Base-by-base conservation (phyloP, 108 stramenopile genomes). In the Pseudonitzschia multiseries region DNA sequence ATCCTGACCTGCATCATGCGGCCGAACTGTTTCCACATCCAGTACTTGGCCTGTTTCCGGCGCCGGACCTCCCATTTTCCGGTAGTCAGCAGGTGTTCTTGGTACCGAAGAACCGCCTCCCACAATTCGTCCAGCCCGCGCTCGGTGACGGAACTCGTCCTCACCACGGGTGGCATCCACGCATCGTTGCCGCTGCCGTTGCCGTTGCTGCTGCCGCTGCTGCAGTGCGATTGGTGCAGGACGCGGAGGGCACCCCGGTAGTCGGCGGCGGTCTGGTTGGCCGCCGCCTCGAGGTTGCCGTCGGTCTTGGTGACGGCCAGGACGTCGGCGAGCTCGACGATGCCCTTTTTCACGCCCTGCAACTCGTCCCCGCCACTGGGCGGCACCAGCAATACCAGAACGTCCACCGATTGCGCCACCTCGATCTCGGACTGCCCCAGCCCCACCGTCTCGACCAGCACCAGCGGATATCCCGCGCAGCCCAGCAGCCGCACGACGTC, bases 361-460 rank as follows among this genome's bases (percentile, higher is more conserved):
- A 96, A 69, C 60, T 87, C 95, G 78, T 99, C 99, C n/a, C 99
- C 99, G 28, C 97, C 95, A 10, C 88, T 97, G 0, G 99, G 99
- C 33, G 97, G 88, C 26, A 98, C 71, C 51, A 98, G 36, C 71
- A 99, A 80, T 17, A 97, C 60, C n/a, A 96, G 67, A 77, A 96
- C 80, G 78, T 99, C 99, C 72, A 95, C 92, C 27, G 84, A 84
- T 70, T 92, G 73, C 63, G 90, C 86, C 48, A 97, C 81, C 53
- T 95, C 92, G 8, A 98, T 87, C 82, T 99, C 99, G 15, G 86
- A 89, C 75, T 99, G 97, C 26, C 99, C 99, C 20, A 98, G 78
- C 8, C 99, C 99, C 17, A 99, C 99, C 17, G 96, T 97, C 79
- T 99, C 99, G 13, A 99, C 87, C 31, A 99, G 73, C n/a, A 97